Conservation (phyloP, 805 yeast species). For the Candida takata region DNA sequence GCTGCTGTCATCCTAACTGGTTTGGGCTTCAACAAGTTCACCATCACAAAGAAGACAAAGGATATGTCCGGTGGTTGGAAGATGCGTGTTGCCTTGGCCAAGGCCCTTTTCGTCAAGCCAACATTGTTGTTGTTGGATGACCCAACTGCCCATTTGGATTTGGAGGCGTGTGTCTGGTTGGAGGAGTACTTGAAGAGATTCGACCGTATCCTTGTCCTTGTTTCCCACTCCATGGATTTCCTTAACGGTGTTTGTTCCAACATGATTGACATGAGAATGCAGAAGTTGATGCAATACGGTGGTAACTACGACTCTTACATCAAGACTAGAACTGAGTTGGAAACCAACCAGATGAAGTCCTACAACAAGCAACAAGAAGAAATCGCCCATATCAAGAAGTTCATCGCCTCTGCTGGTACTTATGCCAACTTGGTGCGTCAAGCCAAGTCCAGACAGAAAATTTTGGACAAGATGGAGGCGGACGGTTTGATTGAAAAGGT, state of each 20-base stretch:
- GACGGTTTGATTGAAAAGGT: slow-evolving; percentile 95
- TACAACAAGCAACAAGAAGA: slow-evolving; percentile 97
- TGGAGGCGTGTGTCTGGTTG: slow-evolving; percentile 99
- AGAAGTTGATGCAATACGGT: slow-evolving; percentile 72
- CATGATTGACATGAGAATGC: slow-evolving; percentile 95
- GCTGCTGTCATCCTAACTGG: slow-evolving; percentile 95
- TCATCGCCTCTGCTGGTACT: slow-evolving; percentile 99
- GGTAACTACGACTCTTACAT: slow-evolving; percentile 98
- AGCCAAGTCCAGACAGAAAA: slow-evolving; percentile 99
- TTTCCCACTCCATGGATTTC: slow-evolving; percentile 99
- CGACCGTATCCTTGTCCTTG: slow-evolving; percentile 88
- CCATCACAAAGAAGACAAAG: slow-evolving; percentile 89
- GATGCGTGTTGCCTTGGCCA: slow-evolving; percentile 98
- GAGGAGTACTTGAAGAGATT: slow-evolving; percentile 95
- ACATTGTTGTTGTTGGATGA: slow-evolving; percentile 91
- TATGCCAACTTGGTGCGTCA: slow-evolving; percentile 97
- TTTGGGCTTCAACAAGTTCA: slow-evolving; percentile 86
- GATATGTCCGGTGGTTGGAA: slow-evolving; percentile 99
- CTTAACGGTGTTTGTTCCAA: slow-evolving; percentile 96
- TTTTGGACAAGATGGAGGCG: slow-evolving; percentile 99
- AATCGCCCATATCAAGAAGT: slow-evolving; percentile 95
- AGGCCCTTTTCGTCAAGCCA: slow-evolving; percentile 97
- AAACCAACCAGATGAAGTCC: slow-evolving; percentile 97
- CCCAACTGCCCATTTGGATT: slow-evolving; percentile 98
- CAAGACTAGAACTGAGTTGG: slow-evolving; percentile 90